Evolutionary conservation across 1,139 yeast species (phyloP).

Genomic region (Saccharomycopsis crataegensis): DNA sequence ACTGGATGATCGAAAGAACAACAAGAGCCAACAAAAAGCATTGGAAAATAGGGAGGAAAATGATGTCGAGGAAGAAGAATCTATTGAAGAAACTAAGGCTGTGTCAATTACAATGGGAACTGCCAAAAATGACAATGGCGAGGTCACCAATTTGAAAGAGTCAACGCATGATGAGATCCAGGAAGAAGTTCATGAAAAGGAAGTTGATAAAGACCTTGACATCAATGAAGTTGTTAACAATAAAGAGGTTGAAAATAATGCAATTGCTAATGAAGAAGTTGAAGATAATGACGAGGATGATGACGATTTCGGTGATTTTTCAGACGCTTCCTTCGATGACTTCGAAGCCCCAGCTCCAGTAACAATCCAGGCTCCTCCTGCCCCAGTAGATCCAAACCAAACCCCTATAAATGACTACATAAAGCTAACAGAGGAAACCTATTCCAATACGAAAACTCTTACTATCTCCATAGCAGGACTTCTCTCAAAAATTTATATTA

Average conservation of each 20-base stretch:
- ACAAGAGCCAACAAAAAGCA: not conserved
- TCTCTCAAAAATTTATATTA: not conserved
- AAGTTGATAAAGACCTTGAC: not conserved
- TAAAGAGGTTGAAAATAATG: not conserved
- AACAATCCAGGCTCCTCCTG: not conserved
- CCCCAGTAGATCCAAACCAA: not conserved
- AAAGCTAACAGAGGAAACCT: not conserved
- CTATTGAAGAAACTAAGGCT: not conserved
- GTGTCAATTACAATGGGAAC: not conserved
- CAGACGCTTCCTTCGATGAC: conserved; percentile 20
- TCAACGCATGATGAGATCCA: not conserved
- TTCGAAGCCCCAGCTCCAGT: conserved; percentile 7
- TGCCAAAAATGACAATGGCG: not conserved
- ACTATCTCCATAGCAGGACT: not conserved
- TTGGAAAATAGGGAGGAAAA: not conserved
- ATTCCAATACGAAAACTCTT: not conserved
- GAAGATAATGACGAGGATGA: conserved; percentile 7
- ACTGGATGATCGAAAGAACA: no score
- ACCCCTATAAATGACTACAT: conserved; percentile 3
- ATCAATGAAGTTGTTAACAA: not conserved
- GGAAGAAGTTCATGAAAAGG: not conserved
- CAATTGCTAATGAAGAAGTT: not conserved
- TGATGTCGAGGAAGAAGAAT: not conserved
- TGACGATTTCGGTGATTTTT: conserved; percentile 17
- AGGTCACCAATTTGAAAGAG: not conserved